These are phyloP conservation scores for Tolypocladium amazonense DNA, from an alignment of 2,329 filamentous ascomycete species.

Conservation along the genomic window DNA sequence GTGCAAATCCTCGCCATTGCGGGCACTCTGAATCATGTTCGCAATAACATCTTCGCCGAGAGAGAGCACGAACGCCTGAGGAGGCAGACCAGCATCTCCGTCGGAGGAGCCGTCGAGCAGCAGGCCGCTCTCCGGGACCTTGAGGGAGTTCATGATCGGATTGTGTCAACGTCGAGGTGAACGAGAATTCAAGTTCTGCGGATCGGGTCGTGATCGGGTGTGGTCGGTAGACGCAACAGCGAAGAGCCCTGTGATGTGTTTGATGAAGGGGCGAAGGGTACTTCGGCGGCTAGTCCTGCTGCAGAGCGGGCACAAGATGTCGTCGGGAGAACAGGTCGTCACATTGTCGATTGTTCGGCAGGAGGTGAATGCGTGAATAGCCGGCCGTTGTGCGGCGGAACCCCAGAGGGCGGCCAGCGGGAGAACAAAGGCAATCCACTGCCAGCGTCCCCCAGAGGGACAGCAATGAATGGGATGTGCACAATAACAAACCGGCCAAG, in stretches of 20 bases:
- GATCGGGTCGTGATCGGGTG: not conserved
- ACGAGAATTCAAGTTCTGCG: not conserved
- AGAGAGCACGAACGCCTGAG: conserved; percentile 48
- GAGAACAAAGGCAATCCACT: conserved; percentile 9
- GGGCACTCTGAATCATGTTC: conserved; percentile 50
- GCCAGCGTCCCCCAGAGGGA: conserved; percentile 9
- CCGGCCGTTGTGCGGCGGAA: not conserved
- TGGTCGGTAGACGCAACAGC: not conserved
- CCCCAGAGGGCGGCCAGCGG: not conserved
- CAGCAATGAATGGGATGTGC: conserved; percentile 8
- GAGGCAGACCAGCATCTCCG: conserved; percentile 32
- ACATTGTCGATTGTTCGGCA: conserved; percentile 6
- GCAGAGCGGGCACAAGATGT: not conserved
- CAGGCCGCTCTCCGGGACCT: conserved; percentile 47
- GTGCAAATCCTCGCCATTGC: conserved; percentile 44
- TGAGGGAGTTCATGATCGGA: conserved; percentile 40
- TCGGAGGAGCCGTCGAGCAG: conserved; percentile 40
- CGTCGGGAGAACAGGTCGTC: conserved; percentile 3
- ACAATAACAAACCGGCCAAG: conserved; percentile 6
- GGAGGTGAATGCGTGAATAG: not conserved
- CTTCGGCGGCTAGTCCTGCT: not conserved
- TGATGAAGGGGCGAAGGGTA: conserved; percentile 16
- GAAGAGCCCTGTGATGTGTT: conserved; percentile 26
- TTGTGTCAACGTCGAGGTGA: not conserved
- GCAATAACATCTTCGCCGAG: conserved; percentile 48